Evolutionary conservation across 2,329 filamentous ascomycete species (phyloP).

Genomic region (Cladosporium sp.): DNA sequence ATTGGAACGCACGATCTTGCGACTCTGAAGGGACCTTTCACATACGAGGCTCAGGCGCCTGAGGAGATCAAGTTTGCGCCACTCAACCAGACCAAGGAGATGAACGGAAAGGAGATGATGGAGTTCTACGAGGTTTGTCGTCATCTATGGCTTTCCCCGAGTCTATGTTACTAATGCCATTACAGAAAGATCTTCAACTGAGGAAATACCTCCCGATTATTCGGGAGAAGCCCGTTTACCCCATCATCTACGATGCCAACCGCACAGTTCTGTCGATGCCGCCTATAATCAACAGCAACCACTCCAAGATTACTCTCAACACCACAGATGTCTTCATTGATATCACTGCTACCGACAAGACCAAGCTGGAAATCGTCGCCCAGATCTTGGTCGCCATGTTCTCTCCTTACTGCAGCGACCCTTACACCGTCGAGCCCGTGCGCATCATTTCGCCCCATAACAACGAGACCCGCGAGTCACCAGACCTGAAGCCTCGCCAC

Average conservation of each 20-base stretch:
- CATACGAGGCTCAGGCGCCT: constrained; percentile 89
- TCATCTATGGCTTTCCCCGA: background rate
- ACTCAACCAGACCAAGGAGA: constrained; percentile 84
- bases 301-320: constrained; percentile 89
- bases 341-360: constrained; percentile 91
- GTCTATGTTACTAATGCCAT: constrained; percentile 16
- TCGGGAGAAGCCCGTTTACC: constrained; percentile 87
- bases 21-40: constrained; percentile 90
- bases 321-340: constrained; percentile 97
- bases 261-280: constrained; percentile 85
- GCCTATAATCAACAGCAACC: constrained; percentile 95
- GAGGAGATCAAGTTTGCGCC: constrained; percentile 88
- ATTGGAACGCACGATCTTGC: constrained; percentile 97
- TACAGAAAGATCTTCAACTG: constrained; percentile 80
- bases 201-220: constrained; percentile 92
- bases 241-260: constrained; percentile 90
- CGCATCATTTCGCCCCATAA: constrained; percentile 93
- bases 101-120: constrained; percentile 89
- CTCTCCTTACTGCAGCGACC: constrained; percentile 80
- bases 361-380: constrained; percentile 92
- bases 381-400: constrained; percentile 98
- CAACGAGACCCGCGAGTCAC: constrained; percentile 72
- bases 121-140: constrained; percentile 69
- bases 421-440: constrained; percentile 90
- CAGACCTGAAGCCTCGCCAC: constrained; percentile 70